phyloP scores from a whole-genome alignment of 2,329 filamentous ascomycete genomes.

The Trichoderma guizhouense region DNA sequence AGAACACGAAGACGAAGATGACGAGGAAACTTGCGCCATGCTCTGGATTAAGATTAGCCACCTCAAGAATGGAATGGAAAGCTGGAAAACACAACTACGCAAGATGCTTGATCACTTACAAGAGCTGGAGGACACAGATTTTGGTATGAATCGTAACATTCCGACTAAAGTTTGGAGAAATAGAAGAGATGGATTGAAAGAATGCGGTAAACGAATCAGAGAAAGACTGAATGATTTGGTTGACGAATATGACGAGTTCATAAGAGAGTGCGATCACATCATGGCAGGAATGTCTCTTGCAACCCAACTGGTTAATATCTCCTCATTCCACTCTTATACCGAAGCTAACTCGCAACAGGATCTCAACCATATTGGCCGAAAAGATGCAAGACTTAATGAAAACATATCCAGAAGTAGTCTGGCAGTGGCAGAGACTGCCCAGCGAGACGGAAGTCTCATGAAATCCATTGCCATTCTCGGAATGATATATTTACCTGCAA shows the following conservation, averaged over 20 bases:
- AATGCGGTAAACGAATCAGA: not conserved
- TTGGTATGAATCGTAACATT: not conserved
- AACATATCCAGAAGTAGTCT: not conserved
- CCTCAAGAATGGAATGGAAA: slow-evolving; percentile 19
- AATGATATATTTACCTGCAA: slow-evolving; percentile 29
- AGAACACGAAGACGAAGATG: not conserved
- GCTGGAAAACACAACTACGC: slow-evolving; percentile 23
- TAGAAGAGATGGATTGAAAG: not conserved
- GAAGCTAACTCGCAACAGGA: not conserved
- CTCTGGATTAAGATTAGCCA: slow-evolving; percentile 24
- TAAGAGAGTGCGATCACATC: slow-evolving; percentile 20
- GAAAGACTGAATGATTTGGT: slow-evolving; percentile 20
- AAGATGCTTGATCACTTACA: slow-evolving; percentile 24
- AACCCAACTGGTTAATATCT: slow-evolving; percentile 19
- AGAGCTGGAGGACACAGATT: slow-evolving; percentile 9
- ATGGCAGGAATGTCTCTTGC: slow-evolving; percentile 22
- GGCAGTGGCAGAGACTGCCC: slow-evolving; percentile 17
- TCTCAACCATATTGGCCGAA: not conserved
- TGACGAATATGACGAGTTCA: slow-evolving; percentile 22
- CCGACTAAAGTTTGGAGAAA: not conserved
- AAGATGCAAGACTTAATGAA: slow-evolving; percentile 20
- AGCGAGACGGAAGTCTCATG: slow-evolving; percentile 22
- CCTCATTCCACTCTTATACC: too few species aligned
- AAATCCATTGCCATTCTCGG: slow-evolving; percentile 22
- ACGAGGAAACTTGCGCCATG: not conserved